Evolutionary conservation across 306 rosid species (phyloP).

Genomic region (Prinsepia uniflora): DNA sequence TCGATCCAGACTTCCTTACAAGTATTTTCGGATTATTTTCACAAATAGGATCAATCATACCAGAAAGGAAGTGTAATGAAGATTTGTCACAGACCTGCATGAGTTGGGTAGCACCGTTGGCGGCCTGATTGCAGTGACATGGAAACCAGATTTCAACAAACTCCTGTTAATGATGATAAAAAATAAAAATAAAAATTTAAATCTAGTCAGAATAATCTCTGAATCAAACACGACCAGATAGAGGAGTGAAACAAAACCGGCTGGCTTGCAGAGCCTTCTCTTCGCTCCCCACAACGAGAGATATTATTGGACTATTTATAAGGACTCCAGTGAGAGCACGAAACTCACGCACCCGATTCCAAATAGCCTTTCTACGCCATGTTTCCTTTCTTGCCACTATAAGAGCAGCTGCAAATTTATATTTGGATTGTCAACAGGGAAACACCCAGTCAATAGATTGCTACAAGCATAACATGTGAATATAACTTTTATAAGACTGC

Average conservation of each 20-base stretch:
- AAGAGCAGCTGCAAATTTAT: constrained; percentile 66
- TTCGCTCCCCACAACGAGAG: constrained; percentile 83
- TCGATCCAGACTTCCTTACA: not conserved
- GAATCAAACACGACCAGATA: not conserved
- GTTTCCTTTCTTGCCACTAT: constrained; percentile 66
- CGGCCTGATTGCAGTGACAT: constrained; percentile 91
- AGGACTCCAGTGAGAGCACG: constrained; percentile 75
- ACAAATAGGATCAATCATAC: not conserved
- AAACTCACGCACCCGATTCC: constrained; percentile 78
- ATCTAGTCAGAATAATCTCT: not conserved
- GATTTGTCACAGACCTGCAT: constrained; percentile 62
- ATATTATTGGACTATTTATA: constrained; percentile 78
- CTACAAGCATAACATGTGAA: not conserved
- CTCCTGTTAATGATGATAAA: constrained; percentile 44
- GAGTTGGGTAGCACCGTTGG: constrained; percentile 95
- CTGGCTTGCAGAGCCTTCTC: constrained; percentile 87
- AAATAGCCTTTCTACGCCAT: constrained; percentile 78
- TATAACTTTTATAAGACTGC: not conserved
- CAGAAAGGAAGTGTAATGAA: not conserved
- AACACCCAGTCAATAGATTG: not conserved
- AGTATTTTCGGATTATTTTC: not conserved
- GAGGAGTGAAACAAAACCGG: constrained; percentile 41
- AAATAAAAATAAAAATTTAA: constrained; percentile 9
- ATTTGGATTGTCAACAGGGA: constrained; percentile 15
- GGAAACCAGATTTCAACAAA: constrained; percentile 85